Evolutionary conservation across 2,329 filamentous ascomycete species (phyloP).

Genomic region (Penicillium sp.): DNA sequence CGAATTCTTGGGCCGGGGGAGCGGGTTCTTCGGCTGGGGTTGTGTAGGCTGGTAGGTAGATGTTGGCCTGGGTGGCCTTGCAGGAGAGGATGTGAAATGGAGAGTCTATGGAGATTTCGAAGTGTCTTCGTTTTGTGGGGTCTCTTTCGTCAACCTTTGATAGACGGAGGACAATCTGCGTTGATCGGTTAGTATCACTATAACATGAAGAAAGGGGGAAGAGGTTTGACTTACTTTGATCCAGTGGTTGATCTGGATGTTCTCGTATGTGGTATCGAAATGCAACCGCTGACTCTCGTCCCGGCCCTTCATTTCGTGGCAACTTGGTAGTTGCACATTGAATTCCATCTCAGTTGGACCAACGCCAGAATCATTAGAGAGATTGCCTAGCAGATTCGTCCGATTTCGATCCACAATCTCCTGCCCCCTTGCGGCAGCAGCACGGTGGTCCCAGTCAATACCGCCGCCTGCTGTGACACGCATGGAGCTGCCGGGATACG

Average conservation of each 20-base stretch:
- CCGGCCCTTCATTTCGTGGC: slow-evolving; percentile 74
- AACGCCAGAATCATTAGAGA: slow-evolving; percentile 73
- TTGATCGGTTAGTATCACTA: slow-evolving; percentile 12
- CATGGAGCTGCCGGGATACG: slow-evolving; percentile 73
- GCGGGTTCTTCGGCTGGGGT: slow-evolving; percentile 51
- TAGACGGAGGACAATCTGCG: slow-evolving; percentile 83
- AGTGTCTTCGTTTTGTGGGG: slow-evolving; percentile 76
- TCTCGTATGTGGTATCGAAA: slow-evolving; percentile 90
- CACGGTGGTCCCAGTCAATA: slow-evolving; percentile 62
- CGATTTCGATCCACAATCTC: slow-evolving; percentile 54
- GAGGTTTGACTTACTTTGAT: slow-evolving; percentile 67
- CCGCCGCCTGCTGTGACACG: slow-evolving; percentile 78
- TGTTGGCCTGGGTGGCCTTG: slow-evolving; percentile 88
- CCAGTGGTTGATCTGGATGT: slow-evolving; percentile 93
- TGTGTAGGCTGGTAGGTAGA: slow-evolving; percentile 76
- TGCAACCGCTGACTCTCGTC: slow-evolving; percentile 67
- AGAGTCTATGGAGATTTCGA: slow-evolving; percentile 94
- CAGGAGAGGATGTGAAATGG: slow-evolving; percentile 92
- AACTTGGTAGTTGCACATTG: slow-evolving; percentile 87
- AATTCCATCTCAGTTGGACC: slow-evolving; percentile 93
- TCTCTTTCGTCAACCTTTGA: slow-evolving; percentile 79
- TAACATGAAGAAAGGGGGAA: neutral
- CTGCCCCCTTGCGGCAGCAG: slow-evolving; percentile 56
- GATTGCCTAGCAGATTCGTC: slow-evolving; percentile 75
- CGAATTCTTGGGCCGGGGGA: slow-evolving; percentile 56